Percentiles rank a stretch among this genome's conserved stretches.
These are phyloP conservation scores for Solanum rostratum DNA, from an alignment of 257 asterid genomes.

Conservation along the genomic window DNA sequence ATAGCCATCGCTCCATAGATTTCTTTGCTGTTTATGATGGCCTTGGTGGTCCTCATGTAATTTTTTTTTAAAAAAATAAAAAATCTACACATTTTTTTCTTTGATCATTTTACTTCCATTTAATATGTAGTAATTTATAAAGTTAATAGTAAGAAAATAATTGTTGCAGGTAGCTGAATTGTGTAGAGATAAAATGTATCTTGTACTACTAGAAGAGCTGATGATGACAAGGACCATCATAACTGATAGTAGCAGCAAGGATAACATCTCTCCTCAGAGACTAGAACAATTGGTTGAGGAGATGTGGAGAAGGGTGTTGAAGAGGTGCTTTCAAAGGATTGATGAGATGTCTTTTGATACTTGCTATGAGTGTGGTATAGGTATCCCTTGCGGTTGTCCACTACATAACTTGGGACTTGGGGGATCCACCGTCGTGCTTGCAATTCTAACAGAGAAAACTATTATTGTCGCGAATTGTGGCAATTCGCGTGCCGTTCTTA, in stretches of 20 bases:
- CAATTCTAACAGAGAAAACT: constrained; percentile 2
- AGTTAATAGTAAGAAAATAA: not conserved
- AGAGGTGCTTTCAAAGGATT: not conserved
- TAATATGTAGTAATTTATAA: not conserved
- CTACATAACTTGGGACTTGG: not conserved
- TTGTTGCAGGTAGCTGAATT: not conserved
- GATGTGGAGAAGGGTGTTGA: constrained; percentile 1
- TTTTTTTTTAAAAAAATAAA: too few species aligned
- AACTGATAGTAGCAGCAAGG: not conserved
- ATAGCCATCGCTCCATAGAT: not conserved
- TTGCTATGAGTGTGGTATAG: not conserved
- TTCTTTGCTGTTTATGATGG: constrained; percentile 13
- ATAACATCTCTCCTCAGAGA: not conserved
- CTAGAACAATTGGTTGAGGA: not conserved
- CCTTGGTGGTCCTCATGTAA: constrained; percentile 11
- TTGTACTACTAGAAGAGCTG: not conserved
- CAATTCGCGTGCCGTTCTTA: constrained; percentile 18
- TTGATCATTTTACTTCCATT: not conserved
- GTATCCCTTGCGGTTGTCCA: not conserved
- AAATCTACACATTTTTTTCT: not conserved
- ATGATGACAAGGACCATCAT: not conserved
- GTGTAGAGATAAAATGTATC: not conserved
- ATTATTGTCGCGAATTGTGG: constrained; percentile 17
- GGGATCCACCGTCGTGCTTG: constrained; percentile 19
- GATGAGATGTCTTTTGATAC: not conserved